phyloP scores from a whole-genome alignment of 805 yeast species.

The Nakazawaea siamensis region DNA sequence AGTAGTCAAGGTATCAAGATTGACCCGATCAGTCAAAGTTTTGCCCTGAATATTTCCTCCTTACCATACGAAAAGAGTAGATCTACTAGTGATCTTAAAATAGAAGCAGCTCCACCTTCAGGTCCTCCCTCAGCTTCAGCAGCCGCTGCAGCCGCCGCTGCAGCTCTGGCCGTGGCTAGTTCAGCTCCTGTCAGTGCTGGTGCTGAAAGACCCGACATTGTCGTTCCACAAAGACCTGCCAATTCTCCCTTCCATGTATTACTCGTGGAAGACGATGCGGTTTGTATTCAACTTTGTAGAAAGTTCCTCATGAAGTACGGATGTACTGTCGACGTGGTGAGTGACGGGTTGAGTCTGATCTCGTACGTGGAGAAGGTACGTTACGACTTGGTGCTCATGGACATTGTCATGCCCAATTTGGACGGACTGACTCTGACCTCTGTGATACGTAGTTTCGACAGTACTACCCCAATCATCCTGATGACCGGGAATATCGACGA shows the following conservation, averaged over 20 bases:
- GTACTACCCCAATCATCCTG: slow-evolving; percentile 83
- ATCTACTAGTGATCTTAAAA: slow-evolving; percentile 2
- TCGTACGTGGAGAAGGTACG: slow-evolving; percentile 61
- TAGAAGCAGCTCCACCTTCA: not conserved
- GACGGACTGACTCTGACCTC: slow-evolving; percentile 91
- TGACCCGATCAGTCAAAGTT: slow-evolving; percentile 13
- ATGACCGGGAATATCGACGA: slow-evolving; percentile 89
- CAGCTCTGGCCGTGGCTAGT: slow-evolving; percentile 1
- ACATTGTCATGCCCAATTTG: slow-evolving; percentile 81
- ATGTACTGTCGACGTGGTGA: slow-evolving; percentile 85
- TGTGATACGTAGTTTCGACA: slow-evolving; percentile 77
- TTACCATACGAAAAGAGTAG: not conserved
- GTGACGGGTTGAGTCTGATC: slow-evolving; percentile 88
- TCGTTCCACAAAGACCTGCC: slow-evolving; percentile 18
- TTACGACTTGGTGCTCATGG: slow-evolving; percentile 77
- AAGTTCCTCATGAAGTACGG: slow-evolving; percentile 83
- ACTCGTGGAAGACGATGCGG: slow-evolving; percentile 73
- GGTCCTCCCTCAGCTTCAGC: slow-evolving; percentile 7
- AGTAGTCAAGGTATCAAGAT: slow-evolving; percentile 54
- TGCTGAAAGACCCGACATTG: no score
- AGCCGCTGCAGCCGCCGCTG: slow-evolving; percentile 8
- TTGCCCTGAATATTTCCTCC: not conserved
- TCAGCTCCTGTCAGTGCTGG: not conserved
- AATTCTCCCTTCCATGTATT: slow-evolving; percentile 52
- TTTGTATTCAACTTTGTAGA: slow-evolving; percentile 75